These are phyloP conservation scores for Panaeolus cyanescens DNA, from an alignment of 768 basidiomycete species.

Conservation along the genomic window DNA sequence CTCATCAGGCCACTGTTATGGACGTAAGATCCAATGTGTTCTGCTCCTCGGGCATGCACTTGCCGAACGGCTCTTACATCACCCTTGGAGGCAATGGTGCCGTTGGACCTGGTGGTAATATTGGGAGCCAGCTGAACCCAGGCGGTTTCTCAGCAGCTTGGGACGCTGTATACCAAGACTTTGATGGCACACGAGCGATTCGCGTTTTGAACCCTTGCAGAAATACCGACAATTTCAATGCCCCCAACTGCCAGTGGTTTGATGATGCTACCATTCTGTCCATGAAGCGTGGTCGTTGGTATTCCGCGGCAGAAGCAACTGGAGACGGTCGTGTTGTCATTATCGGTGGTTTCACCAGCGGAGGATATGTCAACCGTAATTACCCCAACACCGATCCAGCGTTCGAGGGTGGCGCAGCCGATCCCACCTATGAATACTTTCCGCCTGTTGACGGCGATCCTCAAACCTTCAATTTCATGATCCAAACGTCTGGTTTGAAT, in stretches of 20 bases:
- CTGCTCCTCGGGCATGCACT: conserved; percentile 81
- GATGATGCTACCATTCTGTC: conserved; percentile 62
- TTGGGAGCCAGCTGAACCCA: conserved; percentile 51
- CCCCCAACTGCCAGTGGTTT: conserved; percentile 67
- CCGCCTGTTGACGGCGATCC: conserved; percentile 56
- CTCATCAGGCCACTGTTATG: conserved; percentile 63
- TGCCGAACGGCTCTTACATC: conserved; percentile 76
- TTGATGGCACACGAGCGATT: conserved; percentile 78
- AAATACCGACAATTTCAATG: conserved; percentile 44
- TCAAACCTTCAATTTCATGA: conserved; percentile 65
- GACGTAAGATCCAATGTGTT: conserved; percentile 75
- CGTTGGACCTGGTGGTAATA: conserved; percentile 62
- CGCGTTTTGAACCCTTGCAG: conserved; percentile 82
- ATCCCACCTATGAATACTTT: conserved; percentile 84
- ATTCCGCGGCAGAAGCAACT: conserved; percentile 73
- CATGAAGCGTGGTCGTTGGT: conserved; percentile 77
- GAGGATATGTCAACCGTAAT: conserved; percentile 81
- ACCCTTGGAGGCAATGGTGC: conserved; percentile 83
- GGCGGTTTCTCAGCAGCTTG: conserved; percentile 48
- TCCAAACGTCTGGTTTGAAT: conserved; percentile 74
- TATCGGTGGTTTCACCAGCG: conserved; percentile 79
- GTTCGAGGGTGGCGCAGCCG: conserved; percentile 67
- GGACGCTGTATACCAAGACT: conserved; percentile 75
- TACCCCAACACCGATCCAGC: conserved; percentile 67
- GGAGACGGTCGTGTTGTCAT: conserved; percentile 78